These are phyloP conservation scores for Apiospora phragmitis DNA, from an alignment of 2,329 filamentous ascomycete species.

Conservation along the genomic window DNA sequence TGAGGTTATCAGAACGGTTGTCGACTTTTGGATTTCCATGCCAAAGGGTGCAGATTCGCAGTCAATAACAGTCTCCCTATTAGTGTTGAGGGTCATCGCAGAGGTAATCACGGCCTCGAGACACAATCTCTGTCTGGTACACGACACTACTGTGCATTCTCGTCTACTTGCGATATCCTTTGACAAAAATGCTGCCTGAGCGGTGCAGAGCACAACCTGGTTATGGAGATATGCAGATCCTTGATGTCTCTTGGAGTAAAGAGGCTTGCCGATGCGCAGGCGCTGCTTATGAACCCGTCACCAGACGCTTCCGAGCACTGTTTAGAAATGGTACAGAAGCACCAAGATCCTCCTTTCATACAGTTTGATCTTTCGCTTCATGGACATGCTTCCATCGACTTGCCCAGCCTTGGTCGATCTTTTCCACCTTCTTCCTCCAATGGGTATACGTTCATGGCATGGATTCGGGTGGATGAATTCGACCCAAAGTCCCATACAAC, in stretches of 20 bases:
- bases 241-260: conserved; percentile 77
- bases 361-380: conserved; percentile 90
- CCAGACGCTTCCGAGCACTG: conserved; percentile 65
- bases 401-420: conserved; percentile 78
- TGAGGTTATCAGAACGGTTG: conserved; percentile 62
- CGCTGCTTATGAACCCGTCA: conserved; percentile 59
- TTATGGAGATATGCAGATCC: conserved; percentile 67
- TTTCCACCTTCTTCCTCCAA: conserved; percentile 79
- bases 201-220: conserved; percentile 55
- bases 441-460: conserved; percentile 90
- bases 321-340: conserved; percentile 70
- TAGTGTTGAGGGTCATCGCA: conserved; percentile 65
- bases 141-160: conserved; percentile 70
- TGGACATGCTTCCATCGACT: conserved; percentile 87
- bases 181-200: conserved; percentile 49
- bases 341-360: conserved; percentile 79
- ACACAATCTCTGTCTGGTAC: conserved; percentile 70
- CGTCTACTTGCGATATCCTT: conserved; percentile 66
- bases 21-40: conserved; percentile 65
- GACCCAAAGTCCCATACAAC: conserved; percentile 87
- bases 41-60: conserved; percentile 49
- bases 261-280: conserved; percentile 78
- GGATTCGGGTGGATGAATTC: conserved; percentile 86
- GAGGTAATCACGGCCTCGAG: conserved; percentile 61
- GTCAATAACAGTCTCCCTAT: conserved; percentile 49